phyloP scores from a whole-genome alignment of 2,329 filamentous ascomycete genomes.

The Xylaria sp. region DNA sequence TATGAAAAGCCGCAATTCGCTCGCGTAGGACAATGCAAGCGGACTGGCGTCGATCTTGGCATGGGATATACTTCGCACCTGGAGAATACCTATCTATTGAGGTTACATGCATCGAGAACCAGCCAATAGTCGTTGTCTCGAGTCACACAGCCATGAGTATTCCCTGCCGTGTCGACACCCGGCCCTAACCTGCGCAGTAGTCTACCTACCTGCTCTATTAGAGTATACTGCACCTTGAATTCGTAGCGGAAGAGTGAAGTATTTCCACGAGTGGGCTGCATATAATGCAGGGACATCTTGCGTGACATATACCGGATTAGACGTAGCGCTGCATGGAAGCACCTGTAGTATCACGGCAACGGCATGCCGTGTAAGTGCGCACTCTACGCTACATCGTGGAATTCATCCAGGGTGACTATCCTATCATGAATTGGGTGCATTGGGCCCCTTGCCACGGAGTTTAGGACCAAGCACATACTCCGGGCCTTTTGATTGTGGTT shows the following conservation, averaged over 20 bases:
- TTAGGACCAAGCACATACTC: too few relatives aligned
- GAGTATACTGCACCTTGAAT: background rate
- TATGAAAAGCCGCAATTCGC: conserved; percentile 21
- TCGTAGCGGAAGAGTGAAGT: background rate
- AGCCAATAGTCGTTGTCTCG: conserved; percentile 5
- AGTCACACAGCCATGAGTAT: background rate
- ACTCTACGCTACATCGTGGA: background rate
- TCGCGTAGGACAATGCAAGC: background rate
- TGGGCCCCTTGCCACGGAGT: background rate
- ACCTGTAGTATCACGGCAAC: background rate
- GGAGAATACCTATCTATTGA: conserved; percentile 24
- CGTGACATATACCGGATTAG: background rate
- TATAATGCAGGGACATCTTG: conserved; percentile 5
- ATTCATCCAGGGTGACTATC: background rate
- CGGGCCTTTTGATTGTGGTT: background rate
- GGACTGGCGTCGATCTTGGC: conserved; percentile 2
- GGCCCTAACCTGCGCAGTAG: background rate
- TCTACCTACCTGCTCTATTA: background rate
- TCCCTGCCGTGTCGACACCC: background rate
- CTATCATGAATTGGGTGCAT: background rate
- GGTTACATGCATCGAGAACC: conserved; percentile 1
- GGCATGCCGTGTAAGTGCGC: background rate
- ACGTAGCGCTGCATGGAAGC: background rate
- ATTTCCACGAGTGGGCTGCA: background rate
- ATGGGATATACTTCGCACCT: background rate